Evolutionary conservation across 2,329 filamentous ascomycete species (phyloP).

Genomic region (Chaetomium sp.): DNA sequence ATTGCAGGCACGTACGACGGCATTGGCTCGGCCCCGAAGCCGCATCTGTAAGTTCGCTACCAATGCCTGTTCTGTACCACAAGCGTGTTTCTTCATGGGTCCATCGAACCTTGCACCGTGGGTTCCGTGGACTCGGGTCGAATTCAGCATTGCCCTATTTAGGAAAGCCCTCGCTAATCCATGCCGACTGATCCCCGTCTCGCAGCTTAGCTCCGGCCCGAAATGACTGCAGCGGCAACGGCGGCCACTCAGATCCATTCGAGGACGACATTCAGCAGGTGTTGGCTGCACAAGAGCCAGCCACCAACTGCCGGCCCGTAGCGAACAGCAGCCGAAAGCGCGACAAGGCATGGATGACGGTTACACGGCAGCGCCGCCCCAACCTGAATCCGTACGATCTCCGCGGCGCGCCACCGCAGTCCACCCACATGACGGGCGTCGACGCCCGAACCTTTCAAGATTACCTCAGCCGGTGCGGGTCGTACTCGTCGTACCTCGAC

Average conservation of each 20-base stretch:
- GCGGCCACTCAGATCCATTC: neutral
- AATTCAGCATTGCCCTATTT: slow-evolving; percentile 9
- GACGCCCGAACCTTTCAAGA: slow-evolving; percentile 11
- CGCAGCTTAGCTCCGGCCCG: slow-evolving; percentile 11
- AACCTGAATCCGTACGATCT: slow-evolving; percentile 5
- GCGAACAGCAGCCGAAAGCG: slow-evolving; percentile 9
- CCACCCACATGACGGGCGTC: slow-evolving; percentile 14
- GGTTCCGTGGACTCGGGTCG: neutral
- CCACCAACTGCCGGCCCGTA: neutral
- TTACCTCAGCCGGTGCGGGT: slow-evolving; percentile 10
- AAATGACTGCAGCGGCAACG: neutral
- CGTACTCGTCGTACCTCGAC: slow-evolving; percentile 10
- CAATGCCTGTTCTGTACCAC: neutral
- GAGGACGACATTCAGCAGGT: neutral
- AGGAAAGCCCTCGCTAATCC: slow-evolving; percentile 1
- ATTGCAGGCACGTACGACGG: neutral
- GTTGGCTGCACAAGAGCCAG: neutral
- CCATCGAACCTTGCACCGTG: neutral
- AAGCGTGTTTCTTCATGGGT: neutral
- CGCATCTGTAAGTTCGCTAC: neutral
- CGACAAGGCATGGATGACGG: neutral
- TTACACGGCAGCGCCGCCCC: neutral
- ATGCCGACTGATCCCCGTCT: neutral
- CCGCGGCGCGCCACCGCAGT: slow-evolving; percentile 7
- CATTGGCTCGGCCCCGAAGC: neutral